Evolutionary conservation across 345 rosid species (phyloP).

Genomic region (Boechera divaricarpa): DNA sequence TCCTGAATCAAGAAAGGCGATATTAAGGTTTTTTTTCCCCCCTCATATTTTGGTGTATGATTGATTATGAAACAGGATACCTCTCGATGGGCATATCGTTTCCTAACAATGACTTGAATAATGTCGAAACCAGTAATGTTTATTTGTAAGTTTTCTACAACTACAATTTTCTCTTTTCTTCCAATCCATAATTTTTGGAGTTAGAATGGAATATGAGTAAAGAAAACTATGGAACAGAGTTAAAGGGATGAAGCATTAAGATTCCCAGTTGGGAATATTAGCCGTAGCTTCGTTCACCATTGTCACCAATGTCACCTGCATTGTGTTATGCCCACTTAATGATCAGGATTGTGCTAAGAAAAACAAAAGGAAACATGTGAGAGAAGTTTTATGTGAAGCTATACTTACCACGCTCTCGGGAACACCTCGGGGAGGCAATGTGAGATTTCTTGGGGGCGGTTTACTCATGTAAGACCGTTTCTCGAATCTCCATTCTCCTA

Average conservation of each 20-base stretch:
- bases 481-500: conserved; percentile 98
- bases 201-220: conserved; percentile 13
- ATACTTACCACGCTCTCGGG: conserved; percentile 86
- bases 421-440: conserved; percentile 91
- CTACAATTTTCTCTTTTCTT: background rate
- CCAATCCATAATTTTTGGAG: background rate
- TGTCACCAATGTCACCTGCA: conserved; percentile 89
- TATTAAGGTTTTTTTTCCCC: no score
- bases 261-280: conserved; percentile 82
- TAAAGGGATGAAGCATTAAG: conserved; percentile 31
- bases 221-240: background rate
- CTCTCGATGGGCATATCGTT: no score
- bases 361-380: background rate
- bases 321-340: conserved; percentile 17
- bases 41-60: background rate
- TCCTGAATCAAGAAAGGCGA: no score
- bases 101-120: no score
- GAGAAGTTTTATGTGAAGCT: background rate
- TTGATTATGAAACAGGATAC: background rate
- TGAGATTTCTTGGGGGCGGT: conserved; percentile 79
- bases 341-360: conserved; percentile 12
- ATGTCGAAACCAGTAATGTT: background rate
- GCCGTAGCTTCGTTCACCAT: conserved; percentile 95
- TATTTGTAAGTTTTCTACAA: background rate
- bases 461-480: conserved; percentile 73